Evolutionary conservation across 2,329 filamentous ascomycete species (phyloP).

Genomic region (Arthroderma uncinatum): DNA sequence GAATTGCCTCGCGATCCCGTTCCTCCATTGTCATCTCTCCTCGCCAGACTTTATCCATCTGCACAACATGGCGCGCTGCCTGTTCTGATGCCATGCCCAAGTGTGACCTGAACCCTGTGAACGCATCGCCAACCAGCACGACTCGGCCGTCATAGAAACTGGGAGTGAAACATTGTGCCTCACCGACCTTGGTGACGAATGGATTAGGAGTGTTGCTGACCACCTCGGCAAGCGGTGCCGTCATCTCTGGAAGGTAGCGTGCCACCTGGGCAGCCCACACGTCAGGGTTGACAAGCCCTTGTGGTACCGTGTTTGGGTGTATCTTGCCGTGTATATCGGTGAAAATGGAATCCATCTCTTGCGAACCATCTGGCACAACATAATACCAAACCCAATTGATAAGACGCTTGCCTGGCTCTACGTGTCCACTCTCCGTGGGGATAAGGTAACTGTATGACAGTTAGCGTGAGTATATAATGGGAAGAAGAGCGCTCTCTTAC

Average conservation of each 20-base stretch:
- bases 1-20: neutral
- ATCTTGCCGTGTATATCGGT: neutral
- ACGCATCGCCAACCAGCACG: neutral
- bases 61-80: neutral
- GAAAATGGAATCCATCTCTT: neutral
- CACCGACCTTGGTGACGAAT: neutral
- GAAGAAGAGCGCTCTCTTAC: neutral
- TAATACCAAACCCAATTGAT: neutral
- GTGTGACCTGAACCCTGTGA: slow-evolving; percentile 1
- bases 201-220: neutral
- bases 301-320: neutral
- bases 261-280: neutral
- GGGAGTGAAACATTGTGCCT: neutral
- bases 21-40: neutral
- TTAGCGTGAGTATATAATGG: neutral
- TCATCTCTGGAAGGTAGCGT: neutral
- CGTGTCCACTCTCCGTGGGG: neutral
- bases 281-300: neutral
- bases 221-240: neutral
- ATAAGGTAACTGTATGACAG: neutral
- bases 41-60: neutral
- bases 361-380: neutral
- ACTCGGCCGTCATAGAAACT: neutral
- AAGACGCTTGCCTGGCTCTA: neutral
- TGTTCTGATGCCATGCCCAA: neutral